These are phyloP conservation scores for Triticum timopheevii DNA, from an alignment of 176 grass and related monocot species.

Conservation along the genomic window DNA sequence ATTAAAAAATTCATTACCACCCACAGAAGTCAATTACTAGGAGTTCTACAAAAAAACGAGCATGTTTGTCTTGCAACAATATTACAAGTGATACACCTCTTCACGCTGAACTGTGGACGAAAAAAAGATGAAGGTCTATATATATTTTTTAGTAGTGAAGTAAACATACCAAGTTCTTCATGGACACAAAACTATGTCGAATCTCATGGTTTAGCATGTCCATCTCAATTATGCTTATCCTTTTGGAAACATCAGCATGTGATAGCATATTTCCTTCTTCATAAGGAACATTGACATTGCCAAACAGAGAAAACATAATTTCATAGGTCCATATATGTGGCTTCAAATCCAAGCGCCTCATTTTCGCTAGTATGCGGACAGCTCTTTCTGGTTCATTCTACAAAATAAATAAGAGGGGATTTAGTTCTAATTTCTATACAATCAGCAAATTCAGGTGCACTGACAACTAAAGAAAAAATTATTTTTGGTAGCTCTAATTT, in stretches of 20 bases:
- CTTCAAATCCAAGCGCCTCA: constrained; percentile 69
- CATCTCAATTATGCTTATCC: constrained; percentile 68
- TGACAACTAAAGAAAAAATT: constrained; percentile 1
- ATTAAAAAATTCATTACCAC: neutral
- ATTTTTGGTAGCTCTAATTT: neutral
- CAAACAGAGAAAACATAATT: constrained; percentile 79
- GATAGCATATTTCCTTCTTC: constrained; percentile 90
- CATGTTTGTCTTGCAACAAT: neutral
- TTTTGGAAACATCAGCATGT: constrained; percentile 76
- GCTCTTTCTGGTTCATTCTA: constrained; percentile 86
- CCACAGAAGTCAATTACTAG: neutral
- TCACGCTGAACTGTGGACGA: neutral
- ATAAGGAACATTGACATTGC: constrained; percentile 67
- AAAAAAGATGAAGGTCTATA: constrained; percentile 16
- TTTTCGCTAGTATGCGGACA: constrained; percentile 62
- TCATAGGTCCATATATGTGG: constrained; percentile 65
- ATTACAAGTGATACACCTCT: neutral
- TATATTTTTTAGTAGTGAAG: neutral
- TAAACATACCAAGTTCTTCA: constrained; percentile 73
- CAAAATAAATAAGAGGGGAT: constrained; percentile 2
- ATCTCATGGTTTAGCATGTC: constrained; percentile 82
- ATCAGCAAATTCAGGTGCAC: neutral
- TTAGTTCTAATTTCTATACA: constrained; percentile 3
- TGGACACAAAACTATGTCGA: constrained; percentile 57
- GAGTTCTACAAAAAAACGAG: neutral